phyloP scores from a whole-genome alignment of 306 rosid genomes.

The Vachellia collinsii region DNA sequence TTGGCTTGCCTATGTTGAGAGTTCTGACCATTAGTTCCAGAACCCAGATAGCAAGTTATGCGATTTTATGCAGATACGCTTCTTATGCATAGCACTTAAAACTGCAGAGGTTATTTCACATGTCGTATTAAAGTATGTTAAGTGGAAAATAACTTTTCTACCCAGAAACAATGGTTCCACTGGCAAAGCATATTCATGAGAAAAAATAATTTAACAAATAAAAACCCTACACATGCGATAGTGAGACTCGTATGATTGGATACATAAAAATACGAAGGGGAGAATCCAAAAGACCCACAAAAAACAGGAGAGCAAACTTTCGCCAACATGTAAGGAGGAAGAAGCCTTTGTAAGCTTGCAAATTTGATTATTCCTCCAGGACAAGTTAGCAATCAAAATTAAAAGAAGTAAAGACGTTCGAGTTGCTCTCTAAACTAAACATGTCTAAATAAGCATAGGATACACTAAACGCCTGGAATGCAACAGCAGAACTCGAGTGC shows the following conservation, averaged over 20 bases:
- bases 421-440: conserved; percentile 1
- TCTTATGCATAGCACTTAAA: background rate
- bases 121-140: background rate
- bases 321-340: background rate
- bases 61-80: background rate
- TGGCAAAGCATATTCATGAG: background rate
- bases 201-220: background rate
- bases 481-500: background rate
- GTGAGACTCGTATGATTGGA: background rate
- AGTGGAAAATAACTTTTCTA: background rate
- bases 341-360: background rate
- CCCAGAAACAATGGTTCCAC: background rate
- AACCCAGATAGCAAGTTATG: background rate
- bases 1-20: background rate
- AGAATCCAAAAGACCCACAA: background rate
- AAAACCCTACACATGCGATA: background rate
- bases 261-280: background rate
- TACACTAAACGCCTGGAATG: background rate
- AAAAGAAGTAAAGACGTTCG: background rate
- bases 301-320: background rate
- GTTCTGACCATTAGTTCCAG: background rate
- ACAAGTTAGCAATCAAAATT: background rate
- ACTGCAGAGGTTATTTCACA: background rate
- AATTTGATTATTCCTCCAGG: conserved; percentile 1
- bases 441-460: background rate